These are phyloP conservation scores for Fraxinus dipetala DNA, from an alignment of 305 asterid genomes.

Conservation along the genomic window DNA sequence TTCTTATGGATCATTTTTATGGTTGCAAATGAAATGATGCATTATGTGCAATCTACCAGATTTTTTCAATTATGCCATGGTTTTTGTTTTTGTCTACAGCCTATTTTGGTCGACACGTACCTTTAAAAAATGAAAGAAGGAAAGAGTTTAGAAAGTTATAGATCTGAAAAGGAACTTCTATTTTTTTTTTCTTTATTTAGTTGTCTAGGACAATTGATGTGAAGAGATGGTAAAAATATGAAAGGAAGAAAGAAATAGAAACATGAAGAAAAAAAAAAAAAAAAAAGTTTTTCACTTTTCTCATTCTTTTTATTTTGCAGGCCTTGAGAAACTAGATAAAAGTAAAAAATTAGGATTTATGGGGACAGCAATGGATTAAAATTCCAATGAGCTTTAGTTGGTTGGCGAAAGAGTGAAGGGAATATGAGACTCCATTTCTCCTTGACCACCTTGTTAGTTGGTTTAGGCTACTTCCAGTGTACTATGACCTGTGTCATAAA, in stretches of 20 bases:
- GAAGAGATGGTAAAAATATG: not conserved
- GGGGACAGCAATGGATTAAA: not conserved
- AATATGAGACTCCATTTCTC: not conserved
- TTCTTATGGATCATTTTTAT: slow-evolving; percentile 3
- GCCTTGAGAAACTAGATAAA: not conserved
- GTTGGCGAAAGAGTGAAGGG: not conserved
- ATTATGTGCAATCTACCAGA: not conserved
- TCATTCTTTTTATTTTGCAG: not conserved
- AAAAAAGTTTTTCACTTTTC: not conserved
- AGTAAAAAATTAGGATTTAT: not conserved
- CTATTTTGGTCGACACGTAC: not conserved
- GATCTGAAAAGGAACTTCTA: not conserved
- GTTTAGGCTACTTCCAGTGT: not conserved
- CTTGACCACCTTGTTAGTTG: not conserved
- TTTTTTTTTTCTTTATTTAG: not conserved
- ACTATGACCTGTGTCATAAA: no score
- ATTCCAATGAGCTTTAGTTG: not conserved
- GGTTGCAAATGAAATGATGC: slow-evolving; percentile 9
- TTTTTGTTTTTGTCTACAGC: not conserved
- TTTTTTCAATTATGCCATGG: not conserved
- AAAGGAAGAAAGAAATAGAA: not conserved
- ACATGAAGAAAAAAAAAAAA: not conserved
- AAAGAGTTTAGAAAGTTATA: not conserved
- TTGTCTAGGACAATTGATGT: not conserved
- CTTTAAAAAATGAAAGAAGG: not conserved